A percentile compares a stretch with the other conserved stretches of the same genome.
Evolutionary conservation across 2,329 filamentous ascomycete genomes (phyloP).

Genomic region (Fusarium verticillioides): DNA sequence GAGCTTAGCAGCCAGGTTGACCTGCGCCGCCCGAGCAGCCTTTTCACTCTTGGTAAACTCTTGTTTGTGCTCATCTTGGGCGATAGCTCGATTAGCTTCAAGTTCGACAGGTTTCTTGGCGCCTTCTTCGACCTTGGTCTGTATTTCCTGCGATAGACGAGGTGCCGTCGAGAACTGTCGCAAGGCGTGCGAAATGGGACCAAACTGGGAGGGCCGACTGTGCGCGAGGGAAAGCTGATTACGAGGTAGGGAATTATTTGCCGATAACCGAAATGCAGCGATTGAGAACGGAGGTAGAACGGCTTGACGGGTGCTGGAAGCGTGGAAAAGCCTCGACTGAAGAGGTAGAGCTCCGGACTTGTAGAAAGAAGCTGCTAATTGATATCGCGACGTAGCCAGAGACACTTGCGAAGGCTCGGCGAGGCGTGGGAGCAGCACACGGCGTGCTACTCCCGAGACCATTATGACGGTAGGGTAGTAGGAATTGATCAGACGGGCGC

Average conservation of each 20-base stretch:
- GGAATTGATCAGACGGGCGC: conserved; percentile 34
- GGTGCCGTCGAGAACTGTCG: conserved; percentile 48
- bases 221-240: conserved; percentile 5
- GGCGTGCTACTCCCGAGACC: conserved; percentile 62
- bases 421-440: conserved; percentile 61
- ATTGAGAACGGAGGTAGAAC: conserved; percentile 44
- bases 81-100: conserved; percentile 47
- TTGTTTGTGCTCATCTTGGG: conserved; percentile 51
- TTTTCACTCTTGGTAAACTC: conserved; percentile 78
- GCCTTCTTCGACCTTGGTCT: conserved; percentile 46
- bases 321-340: conserved; percentile 34
- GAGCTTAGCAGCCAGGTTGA: conserved; percentile 88
- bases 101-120: conserved; percentile 52
- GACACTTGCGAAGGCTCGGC: conserved; percentile 48
- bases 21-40: conserved; percentile 84
- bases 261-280: conserved; percentile 37
- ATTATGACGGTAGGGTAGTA: conserved; percentile 51
- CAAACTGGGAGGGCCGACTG: conserved; percentile 12
- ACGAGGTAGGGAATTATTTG: conserved; percentile 9
- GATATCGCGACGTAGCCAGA: conserved; percentile 36
- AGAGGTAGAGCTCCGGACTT: conserved; percentile 28
- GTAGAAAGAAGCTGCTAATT: conserved; percentile 33
- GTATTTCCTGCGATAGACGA: conserved; percentile 38
- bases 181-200: conserved; percentile 30
- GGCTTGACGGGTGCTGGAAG: conserved; percentile 28